phyloP scores from a whole-genome alignment of 139 green algal species.

The Chlorella sorokiniana region DNA sequence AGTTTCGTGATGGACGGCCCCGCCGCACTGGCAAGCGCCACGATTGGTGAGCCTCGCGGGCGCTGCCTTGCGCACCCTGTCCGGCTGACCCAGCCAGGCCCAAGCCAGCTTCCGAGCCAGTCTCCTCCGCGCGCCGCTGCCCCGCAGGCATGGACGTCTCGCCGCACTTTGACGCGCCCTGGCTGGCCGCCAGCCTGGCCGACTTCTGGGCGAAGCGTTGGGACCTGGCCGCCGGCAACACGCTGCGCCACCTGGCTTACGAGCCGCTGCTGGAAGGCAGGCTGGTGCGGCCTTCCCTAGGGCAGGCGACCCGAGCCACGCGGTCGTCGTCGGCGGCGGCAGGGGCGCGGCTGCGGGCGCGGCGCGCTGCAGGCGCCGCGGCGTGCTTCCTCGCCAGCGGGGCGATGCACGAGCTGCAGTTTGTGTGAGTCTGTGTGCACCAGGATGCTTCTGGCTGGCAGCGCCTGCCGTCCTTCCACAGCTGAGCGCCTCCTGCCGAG shows the following conservation, averaged over 20 bases:
- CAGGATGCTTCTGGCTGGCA: too few relatives aligned
- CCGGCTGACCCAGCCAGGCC: neutral
- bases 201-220: constrained; percentile 65
- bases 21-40: neutral
- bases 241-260: constrained; percentile 52
- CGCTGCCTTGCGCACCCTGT: neutral
- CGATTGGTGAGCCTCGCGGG: neutral
- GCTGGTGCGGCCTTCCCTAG: neutral
- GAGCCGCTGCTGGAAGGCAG: constrained; percentile 48
- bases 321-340: neutral
- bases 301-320: neutral
- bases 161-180: constrained; percentile 60
- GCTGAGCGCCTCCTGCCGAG: neutral
- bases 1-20: constrained; percentile 35
- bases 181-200: constrained; percentile 36
- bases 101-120: constrained; percentile 9
- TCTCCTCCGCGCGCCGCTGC: neutral
- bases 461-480: neutral
- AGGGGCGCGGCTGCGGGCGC: neutral
- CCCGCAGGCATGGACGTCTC: constrained; percentile 39
- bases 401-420: constrained; percentile 27
- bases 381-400: constrained; percentile 18
- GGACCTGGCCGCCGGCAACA: constrained; percentile 58
- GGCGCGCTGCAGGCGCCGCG: neutral
- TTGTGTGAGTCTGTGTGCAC: neutral